Percentiles rank a stretch among this genome's conserved stretches.
Conservation (phyloP, 2,329 filamentous ascomycete species). For the Cordyceps tenuipes region DNA sequence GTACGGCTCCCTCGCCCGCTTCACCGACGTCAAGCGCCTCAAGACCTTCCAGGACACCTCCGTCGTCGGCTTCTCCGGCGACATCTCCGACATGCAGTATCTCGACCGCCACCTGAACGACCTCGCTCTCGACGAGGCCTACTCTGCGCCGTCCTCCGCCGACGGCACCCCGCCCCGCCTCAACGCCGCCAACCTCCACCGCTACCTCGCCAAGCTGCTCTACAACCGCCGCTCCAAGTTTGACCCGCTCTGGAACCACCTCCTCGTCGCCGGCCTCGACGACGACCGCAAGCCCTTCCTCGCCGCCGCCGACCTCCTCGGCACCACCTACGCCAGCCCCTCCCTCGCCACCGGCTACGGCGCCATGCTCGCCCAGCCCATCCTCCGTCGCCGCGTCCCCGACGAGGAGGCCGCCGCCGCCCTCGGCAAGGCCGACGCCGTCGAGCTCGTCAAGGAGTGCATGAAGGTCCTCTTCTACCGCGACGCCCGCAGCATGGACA, state of each 20-base stretch:
- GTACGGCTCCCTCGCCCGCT: slow-evolving; percentile 93
- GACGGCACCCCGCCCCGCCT: slow-evolving; percentile 40
- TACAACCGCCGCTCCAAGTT: slow-evolving; percentile 93
- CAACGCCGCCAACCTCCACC: slow-evolving; percentile 90
- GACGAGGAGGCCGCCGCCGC: slow-evolving; percentile 70
- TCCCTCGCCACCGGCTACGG: slow-evolving; percentile 91
- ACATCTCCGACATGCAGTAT: slow-evolving; percentile 99
- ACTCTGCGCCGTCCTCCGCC: slow-evolving; percentile 38
- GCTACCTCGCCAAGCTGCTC: slow-evolving; percentile 90
- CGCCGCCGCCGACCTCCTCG: slow-evolving; percentile 82
- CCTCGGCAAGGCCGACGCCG: slow-evolving; percentile 68
- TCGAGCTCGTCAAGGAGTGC: slow-evolving; percentile 78
- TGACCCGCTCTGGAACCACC: slow-evolving; percentile 94
- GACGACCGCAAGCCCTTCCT: slow-evolving; percentile 76
- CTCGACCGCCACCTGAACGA: slow-evolving; percentile 84
- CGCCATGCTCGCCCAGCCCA: slow-evolving; percentile 83
- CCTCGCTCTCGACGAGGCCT: slow-evolving; percentile 83
- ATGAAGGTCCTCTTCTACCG: slow-evolving; percentile 99
- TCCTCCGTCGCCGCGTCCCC: slow-evolving; percentile 74
- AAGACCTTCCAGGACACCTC: slow-evolving; percentile 77
- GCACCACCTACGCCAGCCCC: slow-evolving; percentile 82
- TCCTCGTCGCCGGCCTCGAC: slow-evolving; percentile 85
- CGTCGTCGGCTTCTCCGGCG: slow-evolving; percentile 88
- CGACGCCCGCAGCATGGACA: slow-evolving; percentile 85
- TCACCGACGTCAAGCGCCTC: slow-evolving; percentile 93